Percentiles rank a stretch among this genome's conserved stretches.
Evolutionary conservation across 2,329 filamentous ascomycete genomes (phyloP).

Genomic region (Phyllosticta capitalensis): DNA sequence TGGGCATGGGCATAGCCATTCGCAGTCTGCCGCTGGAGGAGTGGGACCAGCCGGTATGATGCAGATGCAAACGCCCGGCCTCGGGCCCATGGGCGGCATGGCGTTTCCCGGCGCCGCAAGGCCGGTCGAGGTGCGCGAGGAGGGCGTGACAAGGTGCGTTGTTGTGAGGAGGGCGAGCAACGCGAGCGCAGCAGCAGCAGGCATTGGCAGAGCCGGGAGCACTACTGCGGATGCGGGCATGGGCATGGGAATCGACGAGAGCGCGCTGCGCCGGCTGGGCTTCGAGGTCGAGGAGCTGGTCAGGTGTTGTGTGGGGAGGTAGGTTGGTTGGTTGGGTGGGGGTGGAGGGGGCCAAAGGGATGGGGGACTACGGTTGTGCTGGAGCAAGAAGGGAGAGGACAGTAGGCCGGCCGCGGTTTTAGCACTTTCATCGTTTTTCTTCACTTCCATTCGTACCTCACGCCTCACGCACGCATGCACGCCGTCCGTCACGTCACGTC

Average conservation of each 20-base stretch:
- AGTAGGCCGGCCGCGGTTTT: too few species aligned
- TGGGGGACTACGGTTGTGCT: neutral
- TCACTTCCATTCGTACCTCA: too few species aligned
- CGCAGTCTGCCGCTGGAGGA: too few species aligned
- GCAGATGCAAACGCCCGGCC: neutral
- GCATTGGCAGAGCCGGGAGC: too few species aligned
- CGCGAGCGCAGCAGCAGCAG: neutral
- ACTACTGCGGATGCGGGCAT: too few species aligned
- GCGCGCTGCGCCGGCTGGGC: constrained; percentile 60
- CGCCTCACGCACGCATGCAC: too few species aligned
- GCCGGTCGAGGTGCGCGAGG: constrained; percentile 33
- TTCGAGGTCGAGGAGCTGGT: constrained; percentile 89
- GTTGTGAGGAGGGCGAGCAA: constrained; percentile 25
- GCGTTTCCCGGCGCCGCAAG: constrained; percentile 17
- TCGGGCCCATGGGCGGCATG: constrained; percentile 13
- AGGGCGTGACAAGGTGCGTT: constrained; percentile 30
- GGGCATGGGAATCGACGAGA: constrained; percentile 27
- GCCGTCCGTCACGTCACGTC: too few species aligned
- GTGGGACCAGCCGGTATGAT: too few species aligned
- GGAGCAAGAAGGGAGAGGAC: too few species aligned
- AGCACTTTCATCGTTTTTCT: too few species aligned
- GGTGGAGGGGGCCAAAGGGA: neutral
- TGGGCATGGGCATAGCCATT: too few species aligned
- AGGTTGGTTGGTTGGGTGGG: neutral
- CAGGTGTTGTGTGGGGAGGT: constrained; percentile 17